Evolutionary conservation across 2,329 filamentous ascomycete genomes (phyloP).

Genomic region (Fusarium sp.): DNA sequence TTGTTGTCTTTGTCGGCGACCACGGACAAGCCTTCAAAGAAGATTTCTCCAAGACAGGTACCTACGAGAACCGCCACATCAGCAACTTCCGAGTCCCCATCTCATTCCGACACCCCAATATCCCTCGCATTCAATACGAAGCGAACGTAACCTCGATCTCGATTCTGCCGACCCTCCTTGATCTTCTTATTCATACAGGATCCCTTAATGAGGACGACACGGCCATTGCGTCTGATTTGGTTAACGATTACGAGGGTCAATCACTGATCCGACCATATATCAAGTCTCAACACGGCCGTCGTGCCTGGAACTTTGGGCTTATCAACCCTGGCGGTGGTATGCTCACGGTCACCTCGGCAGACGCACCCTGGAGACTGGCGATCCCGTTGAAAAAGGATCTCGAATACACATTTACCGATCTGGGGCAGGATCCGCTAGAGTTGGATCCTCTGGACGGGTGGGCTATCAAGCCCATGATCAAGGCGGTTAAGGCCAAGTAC

Average conservation of each 20-base stretch:
- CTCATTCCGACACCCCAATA: constrained; percentile 46
- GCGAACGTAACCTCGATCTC: constrained; percentile 46
- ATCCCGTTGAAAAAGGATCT: constrained; percentile 47
- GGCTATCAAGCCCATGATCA: constrained; percentile 37
- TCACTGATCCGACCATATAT: constrained; percentile 46
- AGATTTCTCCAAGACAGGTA: constrained; percentile 45
- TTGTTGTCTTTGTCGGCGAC: constrained; percentile 49
- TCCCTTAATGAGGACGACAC: constrained; percentile 43
- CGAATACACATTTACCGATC: constrained; percentile 49
- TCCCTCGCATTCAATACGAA: constrained; percentile 46
- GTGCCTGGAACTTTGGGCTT: constrained; percentile 49
- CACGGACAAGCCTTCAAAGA: constrained; percentile 50
- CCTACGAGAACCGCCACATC: constrained; percentile 48
- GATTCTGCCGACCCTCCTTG: constrained; percentile 49
- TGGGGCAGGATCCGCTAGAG: constrained; percentile 45
- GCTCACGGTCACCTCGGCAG: constrained; percentile 46
- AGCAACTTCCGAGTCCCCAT: constrained; percentile 49
- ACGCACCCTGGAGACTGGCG: constrained; percentile 48
- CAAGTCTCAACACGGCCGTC: constrained; percentile 37
- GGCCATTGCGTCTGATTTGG: constrained; percentile 42
- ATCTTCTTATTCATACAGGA: constrained; percentile 46
- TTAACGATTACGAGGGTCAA: constrained; percentile 48
- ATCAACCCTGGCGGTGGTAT: constrained; percentile 50
- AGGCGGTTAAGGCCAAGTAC: constrained; percentile 37
- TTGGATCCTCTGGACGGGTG: constrained; percentile 41